A percentile compares a stretch with the other conserved stretches of the same genome.
Evolutionary conservation across 1,139 yeast genomes (phyloP).

Genomic region (Geotrichum phurueaensis): DNA sequence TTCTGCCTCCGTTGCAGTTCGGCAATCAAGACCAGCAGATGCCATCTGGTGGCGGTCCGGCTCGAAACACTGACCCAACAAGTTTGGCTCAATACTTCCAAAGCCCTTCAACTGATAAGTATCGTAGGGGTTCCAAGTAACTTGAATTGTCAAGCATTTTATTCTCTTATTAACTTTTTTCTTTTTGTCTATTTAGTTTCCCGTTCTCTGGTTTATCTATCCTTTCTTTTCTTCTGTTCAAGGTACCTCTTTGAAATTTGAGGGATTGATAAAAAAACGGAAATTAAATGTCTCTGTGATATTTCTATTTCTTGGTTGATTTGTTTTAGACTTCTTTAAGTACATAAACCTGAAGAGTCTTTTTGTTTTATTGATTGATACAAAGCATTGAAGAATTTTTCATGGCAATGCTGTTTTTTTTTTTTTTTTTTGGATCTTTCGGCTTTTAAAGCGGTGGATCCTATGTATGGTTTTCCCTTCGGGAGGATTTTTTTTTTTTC

Average conservation of each 20-base stretch:
- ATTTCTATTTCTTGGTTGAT: not conserved
- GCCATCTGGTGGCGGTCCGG: not conserved
- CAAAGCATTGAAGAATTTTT: too few relatives aligned
- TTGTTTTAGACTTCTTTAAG: not conserved
- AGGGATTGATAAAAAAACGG: not conserved
- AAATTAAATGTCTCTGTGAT: not conserved
- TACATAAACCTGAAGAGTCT: not conserved
- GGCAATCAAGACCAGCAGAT: not conserved
- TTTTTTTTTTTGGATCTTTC: too few relatives aligned
- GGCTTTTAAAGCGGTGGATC: too few relatives aligned
- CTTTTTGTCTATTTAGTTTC: too few relatives aligned
- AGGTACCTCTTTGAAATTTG: not conserved
- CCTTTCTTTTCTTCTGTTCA: not conserved
- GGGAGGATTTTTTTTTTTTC: too few relatives aligned
- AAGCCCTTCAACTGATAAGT: not conserved
- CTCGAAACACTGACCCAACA: not conserved
- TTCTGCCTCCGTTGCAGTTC: constrained; percentile 11
- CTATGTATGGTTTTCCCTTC: too few relatives aligned
- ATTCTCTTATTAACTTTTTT: not conserved
- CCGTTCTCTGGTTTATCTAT: not conserved
- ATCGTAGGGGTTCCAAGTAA: not conserved
- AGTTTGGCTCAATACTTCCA: constrained; percentile 7
- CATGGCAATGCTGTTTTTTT: not conserved
- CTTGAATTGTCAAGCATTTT: not conserved
- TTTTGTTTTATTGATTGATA: too few relatives aligned